Conservation (phyloP, 2,329 filamentous ascomycete species). For the Pseudogymnoascus destructans region DNA sequence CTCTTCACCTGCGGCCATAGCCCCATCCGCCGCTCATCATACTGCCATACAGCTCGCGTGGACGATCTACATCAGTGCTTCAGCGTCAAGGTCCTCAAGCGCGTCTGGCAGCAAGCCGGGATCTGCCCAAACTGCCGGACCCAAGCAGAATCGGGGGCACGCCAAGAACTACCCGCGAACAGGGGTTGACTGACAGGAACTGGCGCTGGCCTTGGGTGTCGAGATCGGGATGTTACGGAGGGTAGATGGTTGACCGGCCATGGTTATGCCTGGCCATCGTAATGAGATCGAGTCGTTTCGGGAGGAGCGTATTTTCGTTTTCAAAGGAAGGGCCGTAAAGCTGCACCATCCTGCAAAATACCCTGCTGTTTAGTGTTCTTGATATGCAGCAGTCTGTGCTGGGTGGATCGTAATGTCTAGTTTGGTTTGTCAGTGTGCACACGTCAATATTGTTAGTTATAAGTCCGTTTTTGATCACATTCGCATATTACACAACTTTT, state of each 20-base stretch:
- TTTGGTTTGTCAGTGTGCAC: background rate
- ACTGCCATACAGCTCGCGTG: conserved; percentile 66
- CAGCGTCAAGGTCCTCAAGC: conserved; percentile 50
- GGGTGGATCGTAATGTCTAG: conserved; percentile 2
- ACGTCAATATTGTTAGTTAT: conserved; percentile 3
- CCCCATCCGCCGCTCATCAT: conserved; percentile 44
- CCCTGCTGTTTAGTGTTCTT: conserved; percentile 6
- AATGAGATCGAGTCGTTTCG: background rate
- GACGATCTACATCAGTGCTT: conserved; percentile 57
- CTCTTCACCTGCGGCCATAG: conserved; percentile 53
- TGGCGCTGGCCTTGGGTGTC: background rate
- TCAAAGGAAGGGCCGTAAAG: background rate
- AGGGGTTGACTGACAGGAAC: background rate
- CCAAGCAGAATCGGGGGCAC: background rate
- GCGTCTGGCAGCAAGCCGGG: conserved; percentile 43
- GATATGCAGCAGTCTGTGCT: background rate
- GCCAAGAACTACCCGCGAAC: background rate
- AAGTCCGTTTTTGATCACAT: conserved; percentile 5
- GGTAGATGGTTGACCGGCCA: background rate
- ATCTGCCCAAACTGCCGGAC: conserved; percentile 37
- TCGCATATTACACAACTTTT: conserved; percentile 3
- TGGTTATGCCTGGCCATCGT: background rate
- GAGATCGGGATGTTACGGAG: background rate
- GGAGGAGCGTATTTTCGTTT: background rate
- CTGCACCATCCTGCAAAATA: conserved; percentile 5